Conservation (phyloP, 139 green algal genomes). For the Chlorella sp. region DNA sequence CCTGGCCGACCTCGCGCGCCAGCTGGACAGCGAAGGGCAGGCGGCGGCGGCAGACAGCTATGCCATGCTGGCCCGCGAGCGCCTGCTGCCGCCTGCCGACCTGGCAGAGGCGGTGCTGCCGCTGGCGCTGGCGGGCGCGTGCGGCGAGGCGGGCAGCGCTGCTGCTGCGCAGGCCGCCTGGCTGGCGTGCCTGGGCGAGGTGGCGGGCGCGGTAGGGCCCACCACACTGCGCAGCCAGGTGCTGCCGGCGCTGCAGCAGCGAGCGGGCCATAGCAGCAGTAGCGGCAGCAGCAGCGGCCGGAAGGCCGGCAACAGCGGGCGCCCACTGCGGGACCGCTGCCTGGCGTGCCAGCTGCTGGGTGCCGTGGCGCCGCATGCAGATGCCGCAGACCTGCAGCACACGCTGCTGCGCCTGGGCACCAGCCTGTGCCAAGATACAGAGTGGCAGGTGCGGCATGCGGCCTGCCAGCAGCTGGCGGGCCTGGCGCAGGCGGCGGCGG, state of each 20-base stretch:
- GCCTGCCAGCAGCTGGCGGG: slow-evolving; percentile 22
- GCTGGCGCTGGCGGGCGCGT: slow-evolving; percentile 1
- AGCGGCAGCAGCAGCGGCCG: background rate
- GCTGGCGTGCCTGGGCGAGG: slow-evolving; percentile 19
- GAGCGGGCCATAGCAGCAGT: too few species aligned
- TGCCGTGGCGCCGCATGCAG: background rate
- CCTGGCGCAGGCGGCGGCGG: slow-evolving; percentile 11
- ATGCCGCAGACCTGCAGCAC: slow-evolving; percentile 10
- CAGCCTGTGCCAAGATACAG: slow-evolving; percentile 19
- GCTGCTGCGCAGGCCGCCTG: background rate
- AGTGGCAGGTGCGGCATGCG: slow-evolving; percentile 33
- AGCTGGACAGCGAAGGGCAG: slow-evolving; percentile 23
- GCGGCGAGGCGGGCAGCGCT: background rate
- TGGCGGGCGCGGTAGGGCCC: background rate
- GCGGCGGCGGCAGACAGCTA: background rate
- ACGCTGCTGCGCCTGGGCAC: slow-evolving; percentile 8
- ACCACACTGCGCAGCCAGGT: background rate
- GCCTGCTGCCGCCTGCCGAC: slow-evolving; percentile 5
- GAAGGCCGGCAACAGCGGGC: background rate
- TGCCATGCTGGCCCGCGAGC: slow-evolving; percentile 1
- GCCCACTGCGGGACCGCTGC: slow-evolving; percentile 9
- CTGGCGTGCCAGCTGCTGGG: slow-evolving; percentile 26
- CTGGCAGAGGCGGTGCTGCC: slow-evolving; percentile 19
- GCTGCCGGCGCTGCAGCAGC: background rate
- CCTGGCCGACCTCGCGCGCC: background rate